Evolutionary conservation across 116 monocot genomes (phyloP).

Genomic region (Papilionanthe hybrid): DNA sequence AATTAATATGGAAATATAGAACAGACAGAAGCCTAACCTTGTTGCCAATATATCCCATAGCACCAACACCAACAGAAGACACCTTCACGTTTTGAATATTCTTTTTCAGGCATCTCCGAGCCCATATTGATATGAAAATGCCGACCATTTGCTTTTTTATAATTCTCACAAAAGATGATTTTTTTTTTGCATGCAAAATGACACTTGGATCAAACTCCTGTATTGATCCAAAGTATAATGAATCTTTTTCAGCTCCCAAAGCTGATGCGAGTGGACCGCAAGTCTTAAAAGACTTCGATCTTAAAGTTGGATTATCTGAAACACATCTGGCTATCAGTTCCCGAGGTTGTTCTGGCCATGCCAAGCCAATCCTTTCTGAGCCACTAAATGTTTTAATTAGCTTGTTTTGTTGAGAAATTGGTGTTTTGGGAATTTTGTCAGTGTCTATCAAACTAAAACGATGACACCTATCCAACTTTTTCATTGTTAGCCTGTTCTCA

Average conservation of each 20-base stretch:
- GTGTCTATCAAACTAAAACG: conserved; percentile 24
- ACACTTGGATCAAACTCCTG: conserved; percentile 23
- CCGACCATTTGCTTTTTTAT: conserved; percentile 99
- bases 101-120: conserved; percentile 57
- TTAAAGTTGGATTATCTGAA: conserved; percentile 22
- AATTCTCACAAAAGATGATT: conserved; percentile 60
- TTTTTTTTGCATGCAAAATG: conserved; percentile 29
- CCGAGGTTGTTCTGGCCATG: conserved; percentile 55
- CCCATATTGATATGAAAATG: conserved; percentile 85
- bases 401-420: conserved; percentile 11
- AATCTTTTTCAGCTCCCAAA: conserved; percentile 15
- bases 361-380: conserved; percentile 39
- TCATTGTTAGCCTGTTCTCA: not conserved
- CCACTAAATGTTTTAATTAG: conserved; percentile 35
- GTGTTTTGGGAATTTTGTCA: conserved; percentile 20
- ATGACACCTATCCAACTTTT: conserved; percentile 24
- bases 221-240: not conserved
- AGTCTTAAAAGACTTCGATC: conserved; percentile 31
- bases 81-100: conserved; percentile 84
- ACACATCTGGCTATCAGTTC: conserved; percentile 24
- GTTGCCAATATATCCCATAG: conserved; percentile 93
- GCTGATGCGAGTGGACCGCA: conserved; percentile 37
- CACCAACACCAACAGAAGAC: conserved; percentile 86
- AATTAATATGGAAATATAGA: not conserved
- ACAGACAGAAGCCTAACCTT: conserved; percentile 44